Percentiles rank a stretch among this genome's conserved stretches.
phyloP scores from a whole-genome alignment of 75 land plant genomes.

The Cunninghamia lanceolata region DNA sequence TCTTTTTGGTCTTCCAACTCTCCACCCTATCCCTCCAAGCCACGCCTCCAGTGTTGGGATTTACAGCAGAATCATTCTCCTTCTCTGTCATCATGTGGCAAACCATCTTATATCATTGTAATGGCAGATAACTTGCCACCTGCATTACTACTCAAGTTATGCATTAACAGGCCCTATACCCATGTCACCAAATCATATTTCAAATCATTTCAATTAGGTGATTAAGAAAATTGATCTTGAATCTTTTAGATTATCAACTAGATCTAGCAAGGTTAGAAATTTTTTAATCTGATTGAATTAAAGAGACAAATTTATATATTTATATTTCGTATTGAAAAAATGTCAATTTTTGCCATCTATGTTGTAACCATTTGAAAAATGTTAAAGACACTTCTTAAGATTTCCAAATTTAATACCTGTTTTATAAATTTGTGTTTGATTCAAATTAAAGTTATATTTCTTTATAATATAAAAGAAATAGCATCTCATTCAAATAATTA shows the following conservation, averaged over 20 bases:
- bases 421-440: no score
- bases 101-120: constrained; percentile 47
- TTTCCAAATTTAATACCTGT: no score
- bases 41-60: constrained; percentile 31
- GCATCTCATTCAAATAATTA: no score
- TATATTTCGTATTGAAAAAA: background rate
- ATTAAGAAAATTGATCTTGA: background rate
- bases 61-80: background rate
- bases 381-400: background rate
- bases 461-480: background rate
- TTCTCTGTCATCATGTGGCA: background rate
- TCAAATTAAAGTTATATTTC: no score
- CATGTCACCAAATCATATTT: background rate
- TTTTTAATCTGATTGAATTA: background rate
- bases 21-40: constrained; percentile 98
- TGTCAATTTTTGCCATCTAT: no score
- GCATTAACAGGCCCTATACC: background rate
- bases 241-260: background rate
- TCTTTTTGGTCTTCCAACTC: constrained; percentile 86
- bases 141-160: background rate
- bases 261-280: background rate
- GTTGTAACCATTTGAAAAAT: background rate
- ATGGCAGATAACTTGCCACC: constrained; percentile 13
- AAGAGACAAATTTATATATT: background rate
- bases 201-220: background rate